A percentile compares a stretch with the other conserved stretches of the same genome.
Evolutionary conservation across 129 eudicot genomes (phyloP).

Genomic region (Pulicaria dysenterica): DNA sequence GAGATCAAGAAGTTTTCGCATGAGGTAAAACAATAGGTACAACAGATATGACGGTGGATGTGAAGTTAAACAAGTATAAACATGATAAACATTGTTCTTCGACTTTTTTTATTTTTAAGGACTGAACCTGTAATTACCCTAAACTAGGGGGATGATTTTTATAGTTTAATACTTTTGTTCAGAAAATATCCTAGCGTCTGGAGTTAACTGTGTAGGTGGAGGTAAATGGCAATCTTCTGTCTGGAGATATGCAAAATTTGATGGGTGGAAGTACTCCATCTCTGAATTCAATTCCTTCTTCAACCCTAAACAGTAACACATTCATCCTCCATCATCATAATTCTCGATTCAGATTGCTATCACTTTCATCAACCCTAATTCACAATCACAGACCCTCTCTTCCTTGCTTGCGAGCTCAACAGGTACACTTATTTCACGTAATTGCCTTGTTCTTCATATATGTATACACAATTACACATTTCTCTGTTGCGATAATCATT

Average conservation of each 20-base stretch:
- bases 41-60: too few relatives aligned
- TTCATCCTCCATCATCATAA: slow-evolving; percentile 15
- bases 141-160: too few relatives aligned
- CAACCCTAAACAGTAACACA: slow-evolving; percentile 21
- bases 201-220: neutral
- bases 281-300: slow-evolving; percentile 19
- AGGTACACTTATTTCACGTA: slow-evolving; percentile 23
- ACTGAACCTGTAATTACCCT: too few relatives aligned
- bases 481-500: neutral
- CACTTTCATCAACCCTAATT: slow-evolving; percentile 1
- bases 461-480: too few relatives aligned
- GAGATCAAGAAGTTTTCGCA: too few relatives aligned
- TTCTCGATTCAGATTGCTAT: slow-evolving; percentile 24
- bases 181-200: neutral
- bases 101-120: too few relatives aligned
- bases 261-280: slow-evolving; percentile 1
- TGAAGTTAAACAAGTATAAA: too few relatives aligned
- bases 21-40: too few relatives aligned
- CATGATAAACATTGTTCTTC: too few relatives aligned
- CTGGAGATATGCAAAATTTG: slow-evolving; percentile 18
- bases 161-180: too few relatives aligned
- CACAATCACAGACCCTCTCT: slow-evolving; percentile 16
- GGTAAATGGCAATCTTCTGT: neutral
- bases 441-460: neutral
- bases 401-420: slow-evolving; percentile 43